Conservation (phyloP, 345 rosid genomes). For the Ceriops zippeliana region DNA sequence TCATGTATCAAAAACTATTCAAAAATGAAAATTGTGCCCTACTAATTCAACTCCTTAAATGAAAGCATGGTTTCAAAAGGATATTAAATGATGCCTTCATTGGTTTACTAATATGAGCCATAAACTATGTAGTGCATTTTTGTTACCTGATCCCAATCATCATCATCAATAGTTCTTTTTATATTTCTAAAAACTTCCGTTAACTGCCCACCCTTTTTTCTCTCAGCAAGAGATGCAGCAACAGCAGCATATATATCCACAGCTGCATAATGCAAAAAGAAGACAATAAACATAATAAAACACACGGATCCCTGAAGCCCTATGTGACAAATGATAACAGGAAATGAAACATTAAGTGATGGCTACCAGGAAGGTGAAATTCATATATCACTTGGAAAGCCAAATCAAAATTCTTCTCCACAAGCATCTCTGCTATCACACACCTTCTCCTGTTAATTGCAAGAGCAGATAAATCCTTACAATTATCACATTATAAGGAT, state of each 20-base stretch:
- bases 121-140: background rate
- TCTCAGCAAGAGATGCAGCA: conserved; percentile 91
- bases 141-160: conserved; percentile 97
- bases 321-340: conserved; percentile 6
- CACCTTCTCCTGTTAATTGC: conserved; percentile 69
- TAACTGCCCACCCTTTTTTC: conserved; percentile 83
- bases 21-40: too few species aligned
- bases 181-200: conserved; percentile 92
- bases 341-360: background rate
- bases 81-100: background rate
- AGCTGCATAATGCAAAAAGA: conserved; percentile 42
- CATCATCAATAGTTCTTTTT: conserved; percentile 83
- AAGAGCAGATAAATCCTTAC: conserved; percentile 21
- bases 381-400: conserved; percentile 85
- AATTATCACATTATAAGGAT: background rate
- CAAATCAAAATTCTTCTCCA: conserved; percentile 90
- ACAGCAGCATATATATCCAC: conserved; percentile 97
- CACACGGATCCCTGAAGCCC: conserved; percentile 2
- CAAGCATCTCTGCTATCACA: conserved; percentile 81
- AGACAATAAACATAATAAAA: conserved; percentile 6
- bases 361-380: conserved; percentile 83
- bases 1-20: too few species aligned
- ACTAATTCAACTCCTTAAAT: too few species aligned
- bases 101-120: background rate
- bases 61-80: background rate